phyloP scores from a whole-genome alignment of 768 basidiomycete genomes.

The Mycena rebaudengoi region DNA sequence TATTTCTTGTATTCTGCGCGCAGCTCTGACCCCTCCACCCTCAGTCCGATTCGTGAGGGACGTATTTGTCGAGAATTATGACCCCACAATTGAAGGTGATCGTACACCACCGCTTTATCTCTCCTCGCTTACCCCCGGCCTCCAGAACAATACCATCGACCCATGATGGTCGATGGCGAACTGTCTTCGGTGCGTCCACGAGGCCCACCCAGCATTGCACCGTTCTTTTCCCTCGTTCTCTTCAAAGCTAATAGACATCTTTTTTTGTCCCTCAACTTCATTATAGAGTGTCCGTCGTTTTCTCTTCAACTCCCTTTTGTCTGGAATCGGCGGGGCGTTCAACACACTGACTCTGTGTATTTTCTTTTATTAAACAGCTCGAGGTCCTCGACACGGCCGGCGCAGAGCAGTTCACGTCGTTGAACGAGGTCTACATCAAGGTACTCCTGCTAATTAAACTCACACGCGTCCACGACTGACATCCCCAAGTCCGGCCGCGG shows the following conservation, averaged over 20 bases:
- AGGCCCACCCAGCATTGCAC: slow-evolving; percentile 12
- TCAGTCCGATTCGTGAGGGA: slow-evolving; percentile 77
- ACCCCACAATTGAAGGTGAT: slow-evolving; percentile 86
- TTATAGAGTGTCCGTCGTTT: slow-evolving; percentile 19
- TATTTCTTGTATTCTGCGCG: background rate
- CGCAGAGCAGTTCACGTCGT: slow-evolving; percentile 83
- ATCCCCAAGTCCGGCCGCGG: slow-evolving; percentile 67
- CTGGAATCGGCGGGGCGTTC: background rate
- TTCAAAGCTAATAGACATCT: slow-evolving; percentile 11
- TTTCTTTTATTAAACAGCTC: slow-evolving; percentile 58
- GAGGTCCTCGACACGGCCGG: slow-evolving; percentile 87
- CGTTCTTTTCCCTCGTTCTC: slow-evolving; percentile 2
- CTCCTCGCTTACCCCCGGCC: slow-evolving; percentile 4
- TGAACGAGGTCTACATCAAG: slow-evolving; percentile 87
- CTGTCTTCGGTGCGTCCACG: slow-evolving; percentile 61
- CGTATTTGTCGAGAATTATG: slow-evolving; percentile 78
- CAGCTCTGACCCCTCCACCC: slow-evolving; percentile 4
- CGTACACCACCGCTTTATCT: background rate
- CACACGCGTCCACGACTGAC: background rate
- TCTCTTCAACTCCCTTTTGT: slow-evolving; percentile 4
- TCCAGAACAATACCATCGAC: slow-evolving; percentile 76
- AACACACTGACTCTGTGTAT: slow-evolving; percentile 6
- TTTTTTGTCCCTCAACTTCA: slow-evolving; percentile 17
- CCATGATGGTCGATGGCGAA: slow-evolving; percentile 72
- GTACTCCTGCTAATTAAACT: slow-evolving; percentile 41